A percentile compares a stretch with the other conserved stretches of the same genome.
Conservation (phyloP, 257 asterid species). For the Dorcoceras hygrometricum region DNA sequence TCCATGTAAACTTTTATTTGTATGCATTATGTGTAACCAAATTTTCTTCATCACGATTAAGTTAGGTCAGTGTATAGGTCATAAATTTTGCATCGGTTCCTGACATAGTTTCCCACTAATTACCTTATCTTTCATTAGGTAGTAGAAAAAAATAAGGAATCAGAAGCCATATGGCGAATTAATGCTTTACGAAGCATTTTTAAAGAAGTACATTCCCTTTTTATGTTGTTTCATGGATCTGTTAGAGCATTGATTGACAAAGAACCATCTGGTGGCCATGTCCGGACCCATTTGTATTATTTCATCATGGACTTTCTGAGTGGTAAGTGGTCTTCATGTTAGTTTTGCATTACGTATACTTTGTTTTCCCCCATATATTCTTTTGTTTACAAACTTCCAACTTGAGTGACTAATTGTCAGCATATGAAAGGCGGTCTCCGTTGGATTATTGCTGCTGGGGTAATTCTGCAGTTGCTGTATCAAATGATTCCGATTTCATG, state of each 20-base stretch:
- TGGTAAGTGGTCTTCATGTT: slow-evolving; percentile 57
- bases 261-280: slow-evolving; percentile 89
- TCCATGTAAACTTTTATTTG: slow-evolving; percentile 1
- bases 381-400: slow-evolving; percentile 51
- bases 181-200: slow-evolving; percentile 70
- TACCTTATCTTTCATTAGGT: slow-evolving; percentile 50
- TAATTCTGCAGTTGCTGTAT: slow-evolving; percentile 87
- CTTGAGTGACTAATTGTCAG: slow-evolving; percentile 91
- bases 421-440: slow-evolving; percentile 89
- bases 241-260: slow-evolving; percentile 74
- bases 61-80: slow-evolving; percentile 3
- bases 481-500: slow-evolving; percentile 63
- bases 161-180: slow-evolving; percentile 81
- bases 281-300: slow-evolving; percentile 67
- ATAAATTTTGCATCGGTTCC: slow-evolving; percentile 9
- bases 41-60: neutral
- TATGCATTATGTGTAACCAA: neutral
- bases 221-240: slow-evolving; percentile 88
- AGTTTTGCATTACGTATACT: slow-evolving; percentile 32
- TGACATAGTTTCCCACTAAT: slow-evolving; percentile 21
- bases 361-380: slow-evolving; percentile 29
- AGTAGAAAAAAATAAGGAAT: slow-evolving; percentile 65
- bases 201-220: slow-evolving; percentile 85
- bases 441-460: slow-evolving; percentile 99
- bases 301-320: slow-evolving; percentile 92